Base-by-base conservation (phyloP, 1,139 yeast genomes). In the Scheffersomyces cryptocercus region DNA sequence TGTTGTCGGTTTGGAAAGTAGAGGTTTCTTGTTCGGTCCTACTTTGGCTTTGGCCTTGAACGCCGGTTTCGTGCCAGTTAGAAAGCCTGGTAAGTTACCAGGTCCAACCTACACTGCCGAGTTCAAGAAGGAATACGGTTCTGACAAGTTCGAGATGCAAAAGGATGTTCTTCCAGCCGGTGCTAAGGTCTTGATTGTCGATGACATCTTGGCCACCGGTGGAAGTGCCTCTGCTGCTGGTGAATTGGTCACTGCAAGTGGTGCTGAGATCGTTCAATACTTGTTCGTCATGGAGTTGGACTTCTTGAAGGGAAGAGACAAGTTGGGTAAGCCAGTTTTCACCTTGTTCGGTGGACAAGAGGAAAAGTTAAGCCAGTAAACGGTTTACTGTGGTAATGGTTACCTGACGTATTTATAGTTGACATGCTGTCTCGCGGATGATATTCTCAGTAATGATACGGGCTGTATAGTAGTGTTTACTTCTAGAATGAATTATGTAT, bases 11-110 rank as follows among this genome's bases (percentile, higher is more conserved):
- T 79, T 95, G 54, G 99, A 93, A 68, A 88, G 97, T 44, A 85
- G 99, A 67, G 99, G 99, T 1, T 93, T 93, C 65, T 75, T 93
- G 49, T 93, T 93, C 58, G 99, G 98, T 9, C 99, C 99, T 39
- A 75, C 98, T 33, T 76, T 93, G 54, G 99, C 99, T 7, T 78
- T 93, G 52, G 93, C 89, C 47, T 70, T 93, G 48, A 84, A 85
- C 50, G 93, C 95, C 37, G 95, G 97, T 3, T 93, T 93, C 58
- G 87, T 93, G 41, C 98, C 99, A 29, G 86, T 93, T 39, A 86
- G 99, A 76, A 93, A 93, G 73, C 84, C 84, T 48, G 98, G 98
- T 47, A 93, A 93, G 70, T 79, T 93, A 54, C 98, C 99, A 39
- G 99, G 99, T 55, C 82, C 85, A 53, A 75, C 84, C 43, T 79